Evolutionary conservation across 345 rosid genomes (phyloP), one percentile per base, ranked within the genome.

Genomic region (Populus davidiana): DNA sequence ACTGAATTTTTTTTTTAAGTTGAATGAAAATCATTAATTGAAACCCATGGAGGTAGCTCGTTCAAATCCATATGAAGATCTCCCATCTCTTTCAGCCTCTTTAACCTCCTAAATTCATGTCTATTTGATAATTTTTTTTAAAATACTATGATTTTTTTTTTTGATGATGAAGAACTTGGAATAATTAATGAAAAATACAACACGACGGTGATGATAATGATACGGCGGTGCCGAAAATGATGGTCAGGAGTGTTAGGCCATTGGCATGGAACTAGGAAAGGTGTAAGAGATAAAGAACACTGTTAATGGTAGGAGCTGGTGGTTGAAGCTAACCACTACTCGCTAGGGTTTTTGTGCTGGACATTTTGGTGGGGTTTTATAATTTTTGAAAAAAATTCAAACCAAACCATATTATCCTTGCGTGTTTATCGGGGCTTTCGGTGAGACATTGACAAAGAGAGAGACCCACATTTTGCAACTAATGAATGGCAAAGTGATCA

Each of bases 381-480:
- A 18, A 69, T 21, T 63, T 67, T n/a, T 39, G 69, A 73, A 71
- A 77, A 44, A 74, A 77, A 80, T 64, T 77, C 87, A 67, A 77
- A 77, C 79, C 76, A 39, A 73, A 41, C 83, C 25, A 47, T 72
- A 73, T 56, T 72, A 73, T 56, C 76, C 80, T 79, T 81, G 86
- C 88, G 86, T 83, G 88, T 79, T 78, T 75, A 74, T 31, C 72
- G 85, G 86, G 77, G 68, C 85, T 82, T 82, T 84, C 85, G 80
- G 85, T 82, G 78, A 79, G 87, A 82, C 71, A 80, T 72, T 64
- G 87, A 85, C 80, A 33, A 31, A 65, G 63, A 25, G 44, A 13
- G 65, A 75, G 83, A 71, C 83, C 85, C 85, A 80, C 83, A 77
- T 82, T 77, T 80, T 70, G 78, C 63, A 59, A 83, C 78, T 79